Percentiles rank a stretch among this genome's conserved stretches.
phyloP scores from a whole-genome alignment of 2,329 filamentous ascomycete species.

The Fusarium marasasianum region DNA sequence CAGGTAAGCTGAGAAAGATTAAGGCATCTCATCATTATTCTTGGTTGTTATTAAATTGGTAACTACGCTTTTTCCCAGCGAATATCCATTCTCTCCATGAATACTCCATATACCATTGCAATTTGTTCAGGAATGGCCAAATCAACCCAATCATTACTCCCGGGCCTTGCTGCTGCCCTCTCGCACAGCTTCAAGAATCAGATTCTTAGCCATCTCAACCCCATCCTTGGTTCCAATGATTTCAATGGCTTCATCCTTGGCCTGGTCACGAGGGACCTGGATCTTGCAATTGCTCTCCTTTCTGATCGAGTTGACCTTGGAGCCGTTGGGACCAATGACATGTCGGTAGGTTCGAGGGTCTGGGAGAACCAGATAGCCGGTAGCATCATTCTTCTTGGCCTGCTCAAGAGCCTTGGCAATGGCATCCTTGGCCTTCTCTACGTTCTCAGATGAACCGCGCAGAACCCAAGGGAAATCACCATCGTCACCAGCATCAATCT shows the following conservation, averaged over 20 bases:
- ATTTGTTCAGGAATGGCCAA: constrained; percentile 20
- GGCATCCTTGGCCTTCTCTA: constrained; percentile 81
- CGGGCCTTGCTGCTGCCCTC: constrained; percentile 60
- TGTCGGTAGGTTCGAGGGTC: constrained; percentile 90
- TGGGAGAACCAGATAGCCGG: constrained; percentile 88
- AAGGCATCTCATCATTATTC: constrained; percentile 22
- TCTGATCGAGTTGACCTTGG: constrained; percentile 91
- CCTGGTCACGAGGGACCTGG: constrained; percentile 86
- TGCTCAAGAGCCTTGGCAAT: constrained; percentile 79
- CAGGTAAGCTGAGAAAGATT: neutral
- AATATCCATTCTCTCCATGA: constrained; percentile 20
- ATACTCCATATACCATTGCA: constrained; percentile 19
- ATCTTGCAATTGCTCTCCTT: constrained; percentile 94
- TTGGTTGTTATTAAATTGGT: constrained; percentile 30
- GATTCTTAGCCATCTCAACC: constrained; percentile 85
- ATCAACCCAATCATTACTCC: constrained; percentile 39
- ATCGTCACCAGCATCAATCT: constrained; percentile 67
- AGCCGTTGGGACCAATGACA: constrained; percentile 88
- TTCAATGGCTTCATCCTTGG: constrained; percentile 83
- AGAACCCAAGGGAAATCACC: constrained; percentile 91
- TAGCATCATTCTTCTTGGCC: constrained; percentile 74
- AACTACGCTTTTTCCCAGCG: constrained; percentile 1
- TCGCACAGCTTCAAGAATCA: constrained; percentile 85
- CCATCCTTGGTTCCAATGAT: constrained; percentile 82
- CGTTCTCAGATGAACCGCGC: constrained; percentile 78